Percentiles rank a stretch among this genome's conserved stretches.
These are phyloP conservation scores for Arabidopsis lyrata DNA, from an alignment of 441 rosid species.

Conservation along the genomic window DNA sequence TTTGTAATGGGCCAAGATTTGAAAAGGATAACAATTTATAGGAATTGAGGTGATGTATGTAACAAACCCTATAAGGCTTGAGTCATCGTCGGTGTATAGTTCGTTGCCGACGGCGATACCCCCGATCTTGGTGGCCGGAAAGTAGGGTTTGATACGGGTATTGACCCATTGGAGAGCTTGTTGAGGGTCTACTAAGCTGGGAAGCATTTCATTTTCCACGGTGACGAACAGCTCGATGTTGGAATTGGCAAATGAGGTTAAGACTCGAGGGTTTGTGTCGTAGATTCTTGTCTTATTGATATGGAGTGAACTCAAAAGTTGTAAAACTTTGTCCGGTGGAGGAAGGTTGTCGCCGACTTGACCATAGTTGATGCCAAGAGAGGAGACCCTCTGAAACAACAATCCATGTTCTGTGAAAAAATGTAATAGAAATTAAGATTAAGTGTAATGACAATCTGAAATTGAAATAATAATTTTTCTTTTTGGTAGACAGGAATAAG, in stretches of 20 bases:
- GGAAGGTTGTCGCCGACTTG: constrained; percentile 74
- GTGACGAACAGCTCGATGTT: constrained; percentile 67
- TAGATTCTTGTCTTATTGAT: constrained; percentile 68
- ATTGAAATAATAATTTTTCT: not conserved
- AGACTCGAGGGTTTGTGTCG: constrained; percentile 68
- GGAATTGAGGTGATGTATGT: constrained; percentile 25
- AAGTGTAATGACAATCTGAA: not conserved
- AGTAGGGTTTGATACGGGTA: constrained; percentile 64
- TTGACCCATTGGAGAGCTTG: constrained; percentile 80
- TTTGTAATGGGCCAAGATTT: not conserved
- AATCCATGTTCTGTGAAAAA: constrained; percentile 54
- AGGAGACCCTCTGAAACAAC: constrained; percentile 51
- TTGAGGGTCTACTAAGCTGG: constrained; percentile 57
- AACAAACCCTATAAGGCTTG: constrained; percentile 50
- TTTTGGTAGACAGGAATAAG: not conserved
- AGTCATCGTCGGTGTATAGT: constrained; percentile 59
- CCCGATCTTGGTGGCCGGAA: constrained; percentile 66
- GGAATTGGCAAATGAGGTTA: constrained; percentile 66
- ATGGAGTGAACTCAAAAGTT: constrained; percentile 59
- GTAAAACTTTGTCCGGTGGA: constrained; percentile 60
- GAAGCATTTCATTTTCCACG: constrained; percentile 64
- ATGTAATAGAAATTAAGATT: not conserved
- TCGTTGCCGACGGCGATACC: constrained; percentile 77
- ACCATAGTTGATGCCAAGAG: constrained; percentile 77
- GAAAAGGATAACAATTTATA: constrained; percentile 4